Base-by-base conservation (phyloP, 768 basidiomycete genomes). In the Kwoniella sp. region DNA sequence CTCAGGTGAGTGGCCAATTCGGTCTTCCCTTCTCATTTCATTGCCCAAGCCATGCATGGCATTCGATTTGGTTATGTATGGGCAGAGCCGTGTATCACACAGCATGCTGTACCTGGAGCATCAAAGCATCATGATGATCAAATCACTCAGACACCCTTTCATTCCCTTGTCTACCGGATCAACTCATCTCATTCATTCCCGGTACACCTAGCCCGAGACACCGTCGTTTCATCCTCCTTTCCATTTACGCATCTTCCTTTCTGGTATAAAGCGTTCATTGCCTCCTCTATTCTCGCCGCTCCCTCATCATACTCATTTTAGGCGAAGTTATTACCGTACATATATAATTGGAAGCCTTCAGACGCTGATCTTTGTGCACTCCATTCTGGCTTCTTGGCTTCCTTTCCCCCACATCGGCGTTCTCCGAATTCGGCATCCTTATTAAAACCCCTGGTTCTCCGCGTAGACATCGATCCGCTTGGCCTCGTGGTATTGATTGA, bases 101-200 rank as follows among this genome's bases (percentile, higher is more conserved):
- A 45, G 20, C 41, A 45, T 17, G 41, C 17, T 9, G 41, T 9
- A 45, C 41, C 41, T 45, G 41, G 41, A 11, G 11, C 41, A 45
- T 45, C 41, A 17, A 45, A 45, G 41, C 41, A 45, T 45, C 41
- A 20, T 45, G 41, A 17, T 17, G 41, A 45, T 45, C 41, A 45
- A 17, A 45, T 45, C 41, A 20, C 20, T 45, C 41, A 8, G 20
- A 45, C 41, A 45, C 41, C 41, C 41, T 45, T 45, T 45, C 41
- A 45, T 9, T 45, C 41, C 41, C 41, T 45, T 45, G 41, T 45
- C 41, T 45, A 45, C 41, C 41, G 41, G 41, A 45, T 45, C 41
- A 45, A 45, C 5, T 17, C 41, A 45, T 45, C 41, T 45, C 41
- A 45, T 17, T 17, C 17, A 45, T 45, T 45, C 41, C 41, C 41